Evolutionary conservation across 2,329 filamentous ascomycete genomes (phyloP), one percentile per base, ranked within the genome.

Genomic region (Helotiales sp.): DNA sequence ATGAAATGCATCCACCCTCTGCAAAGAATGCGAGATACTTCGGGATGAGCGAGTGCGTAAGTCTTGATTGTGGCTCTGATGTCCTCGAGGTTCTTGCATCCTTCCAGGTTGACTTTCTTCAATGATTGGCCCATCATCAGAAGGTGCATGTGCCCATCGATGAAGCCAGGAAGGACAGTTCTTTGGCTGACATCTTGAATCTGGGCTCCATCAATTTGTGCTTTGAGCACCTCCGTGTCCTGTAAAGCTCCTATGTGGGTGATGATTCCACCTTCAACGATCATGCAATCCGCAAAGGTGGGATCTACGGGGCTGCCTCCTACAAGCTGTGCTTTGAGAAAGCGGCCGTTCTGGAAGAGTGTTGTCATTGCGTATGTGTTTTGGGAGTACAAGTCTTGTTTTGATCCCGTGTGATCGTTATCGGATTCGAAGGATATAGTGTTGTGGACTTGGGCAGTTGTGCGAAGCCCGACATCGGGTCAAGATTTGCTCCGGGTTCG

Each of bases 131-230:
- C 85, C 28, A 87, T 80, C 55, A 85, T 80, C 49, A 87, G 79
- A 13, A 87, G 79, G 74, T 88, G 86, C 79, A 86, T 84, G 72
- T 88, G 86, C 0, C 84, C 85, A 70, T 88, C 86, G 59, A 87
- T 81, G 73, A 87, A 87, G 6, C 84, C 83, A 0, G 86, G 85
- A 1, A 87, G 76, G 6, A 87, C 78, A 8, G 81, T 79, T 58
- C 72, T 78, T 40, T 80, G 79, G 13, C 70, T 69, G 22, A 84
- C 72, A 71, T 84, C 73, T 61, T 76, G 76, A 22, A 76, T 73
- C 1, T 1, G 69, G 63, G 50, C 64, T 64, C 63, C 57, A 17
- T 43, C 32, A 13, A 26, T 5, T 47, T 59, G 22, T 20, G 37
- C 34, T 11, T 28, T 28, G 20, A 30, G 15, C 3, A 80, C 74